Percentiles rank a stretch among this genome's conserved stretches.
Conservation (phyloP, 768 basidiomycete genomes). For the Rhodosporidiobolus odoratus region DNA sequence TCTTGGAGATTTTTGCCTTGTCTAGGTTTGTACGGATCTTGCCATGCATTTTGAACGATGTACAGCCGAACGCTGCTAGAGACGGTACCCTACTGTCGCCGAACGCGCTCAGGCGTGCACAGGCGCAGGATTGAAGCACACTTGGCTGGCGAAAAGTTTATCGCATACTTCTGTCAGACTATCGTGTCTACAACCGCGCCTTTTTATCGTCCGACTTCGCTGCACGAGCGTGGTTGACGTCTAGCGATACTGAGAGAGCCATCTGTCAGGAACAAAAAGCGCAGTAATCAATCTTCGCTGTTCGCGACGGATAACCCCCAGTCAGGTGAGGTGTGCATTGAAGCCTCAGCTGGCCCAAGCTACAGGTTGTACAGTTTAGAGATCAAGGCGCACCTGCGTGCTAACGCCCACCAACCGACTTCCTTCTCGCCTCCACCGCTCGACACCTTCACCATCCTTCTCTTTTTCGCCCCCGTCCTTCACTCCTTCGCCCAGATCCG, state of each 20-base stretch:
- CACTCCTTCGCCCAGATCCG: constrained; percentile 2
- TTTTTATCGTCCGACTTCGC: not conserved
- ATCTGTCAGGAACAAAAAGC: not conserved
- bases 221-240: constrained; percentile 9
- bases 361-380: not conserved
- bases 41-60: too few relatives aligned
- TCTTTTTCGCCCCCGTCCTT: not conserved
- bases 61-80: too few relatives aligned
- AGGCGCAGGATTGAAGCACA: too few relatives aligned
- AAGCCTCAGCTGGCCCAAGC: not conserved
- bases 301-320: not conserved
- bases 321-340: not conserved
- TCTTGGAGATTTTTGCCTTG: too few relatives aligned
- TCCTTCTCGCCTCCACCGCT: constrained; percentile 14
- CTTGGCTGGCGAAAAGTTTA: too few relatives aligned
- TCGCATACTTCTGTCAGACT: too few relatives aligned
- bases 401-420: constrained; percentile 24
- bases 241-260: constrained; percentile 21
- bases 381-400: constrained; percentile 25
- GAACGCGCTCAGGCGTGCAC: too few relatives aligned
- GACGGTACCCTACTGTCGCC: too few relatives aligned
- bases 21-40: too few relatives aligned
- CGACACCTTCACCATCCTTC: not conserved
- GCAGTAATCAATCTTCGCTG: not conserved
- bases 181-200: not conserved